Evolutionary conservation across 352 stramenopile species (phyloP).

Genomic region (Globisporangium parvum): DNA sequence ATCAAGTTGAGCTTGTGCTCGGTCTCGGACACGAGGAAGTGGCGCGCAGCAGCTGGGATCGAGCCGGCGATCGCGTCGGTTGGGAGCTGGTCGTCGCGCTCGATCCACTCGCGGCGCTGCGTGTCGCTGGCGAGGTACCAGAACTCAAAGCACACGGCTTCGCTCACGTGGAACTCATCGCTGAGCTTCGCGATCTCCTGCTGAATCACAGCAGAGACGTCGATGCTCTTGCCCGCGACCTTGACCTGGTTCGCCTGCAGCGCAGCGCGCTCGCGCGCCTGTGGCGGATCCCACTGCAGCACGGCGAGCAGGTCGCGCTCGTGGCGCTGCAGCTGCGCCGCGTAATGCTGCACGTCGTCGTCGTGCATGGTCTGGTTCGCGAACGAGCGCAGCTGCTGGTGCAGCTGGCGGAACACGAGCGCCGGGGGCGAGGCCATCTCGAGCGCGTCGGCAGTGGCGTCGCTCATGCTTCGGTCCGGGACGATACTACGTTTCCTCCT

Average conservation of each 20-base stretch:
- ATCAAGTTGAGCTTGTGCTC: conserved; percentile 71
- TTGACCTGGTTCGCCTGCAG: conserved; percentile 57
- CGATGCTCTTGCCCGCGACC: conserved; percentile 57
- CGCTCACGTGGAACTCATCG: conserved; percentile 65
- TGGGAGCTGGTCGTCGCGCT: conserved; percentile 61
- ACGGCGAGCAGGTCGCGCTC: conserved; percentile 36
- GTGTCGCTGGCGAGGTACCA: conserved; percentile 77
- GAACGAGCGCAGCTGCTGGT: conserved; percentile 65
- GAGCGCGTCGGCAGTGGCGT: conserved; percentile 12
- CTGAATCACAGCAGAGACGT: conserved; percentile 74
- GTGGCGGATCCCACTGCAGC: conserved; percentile 29
- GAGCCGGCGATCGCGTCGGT: conserved; percentile 34
- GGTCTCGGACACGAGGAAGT: conserved; percentile 71
- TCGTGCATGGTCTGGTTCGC: conserved; percentile 61
- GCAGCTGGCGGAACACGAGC: conserved; percentile 66
- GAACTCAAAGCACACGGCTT: conserved; percentile 62
- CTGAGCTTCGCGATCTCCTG: conserved; percentile 77
- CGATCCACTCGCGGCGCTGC: conserved; percentile 58
- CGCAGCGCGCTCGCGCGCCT: conserved; percentile 41
- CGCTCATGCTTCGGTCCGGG: not conserved
- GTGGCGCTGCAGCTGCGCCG: conserved; percentile 40
- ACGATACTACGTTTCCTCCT: not conserved
- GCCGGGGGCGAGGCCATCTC: conserved; percentile 47
- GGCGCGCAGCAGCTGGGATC: conserved; percentile 59
- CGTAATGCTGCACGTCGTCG: conserved; percentile 50